A percentile compares a stretch with the other conserved stretches of the same genome.
These are phyloP conservation scores for Colletotrichum navitas DNA, from an alignment of 2,329 filamentous ascomycete genomes.

Conservation along the genomic window DNA sequence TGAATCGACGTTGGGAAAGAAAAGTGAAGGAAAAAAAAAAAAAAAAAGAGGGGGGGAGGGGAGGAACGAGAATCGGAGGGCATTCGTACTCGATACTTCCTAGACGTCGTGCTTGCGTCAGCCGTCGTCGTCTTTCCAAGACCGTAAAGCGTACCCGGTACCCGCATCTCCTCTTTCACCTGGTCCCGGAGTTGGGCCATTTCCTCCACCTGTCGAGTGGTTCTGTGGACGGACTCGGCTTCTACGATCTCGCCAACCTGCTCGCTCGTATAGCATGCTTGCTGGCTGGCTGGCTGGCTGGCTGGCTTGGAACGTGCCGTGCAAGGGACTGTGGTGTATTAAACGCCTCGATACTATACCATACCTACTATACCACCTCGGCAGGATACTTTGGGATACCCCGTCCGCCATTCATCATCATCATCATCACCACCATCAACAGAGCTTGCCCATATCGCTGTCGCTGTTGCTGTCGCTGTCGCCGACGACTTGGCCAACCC, in stretches of 20 bases:
- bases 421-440: not conserved
- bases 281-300: not conserved
- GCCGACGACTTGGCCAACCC: slow-evolving; percentile 13
- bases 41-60: not conserved
- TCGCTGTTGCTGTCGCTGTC: slow-evolving; percentile 6
- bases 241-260: not conserved
- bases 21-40: too few relatives aligned
- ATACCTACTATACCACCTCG: not conserved
- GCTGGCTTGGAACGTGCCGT: not conserved
- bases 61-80: too few relatives aligned
- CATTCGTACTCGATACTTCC: not conserved
- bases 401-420: not conserved
- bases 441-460: not conserved
- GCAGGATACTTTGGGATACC: not conserved
- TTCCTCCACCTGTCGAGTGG: not conserved
- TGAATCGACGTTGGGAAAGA: not conserved
- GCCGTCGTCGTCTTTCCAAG: not conserved
- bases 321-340: not conserved
- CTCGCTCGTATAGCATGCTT: not conserved
- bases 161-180: not conserved
- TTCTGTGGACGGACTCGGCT: not conserved
- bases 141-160: not conserved
- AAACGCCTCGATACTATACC: not conserved
- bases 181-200: not conserved
- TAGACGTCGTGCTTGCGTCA: not conserved